A percentile compares a stretch with the other conserved stretches of the same genome.
Conservation (phyloP, 2,329 filamentous ascomycete genomes). For the Aspergillus melleus region DNA sequence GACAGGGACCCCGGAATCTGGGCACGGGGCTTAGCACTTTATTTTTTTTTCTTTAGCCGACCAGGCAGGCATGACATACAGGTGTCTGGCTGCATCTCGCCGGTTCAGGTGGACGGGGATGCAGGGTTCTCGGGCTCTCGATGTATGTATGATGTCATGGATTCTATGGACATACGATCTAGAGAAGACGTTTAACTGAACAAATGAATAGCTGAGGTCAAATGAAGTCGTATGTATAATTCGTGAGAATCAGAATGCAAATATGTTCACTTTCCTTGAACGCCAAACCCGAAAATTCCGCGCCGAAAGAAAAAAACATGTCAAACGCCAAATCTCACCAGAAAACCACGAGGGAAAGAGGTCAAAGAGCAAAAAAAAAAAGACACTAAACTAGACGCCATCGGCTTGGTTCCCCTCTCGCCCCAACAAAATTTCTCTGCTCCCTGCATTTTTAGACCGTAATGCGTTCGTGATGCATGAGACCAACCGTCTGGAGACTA, state of each 20-base stretch:
- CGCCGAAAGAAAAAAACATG: not conserved
- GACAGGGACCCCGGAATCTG: not conserved
- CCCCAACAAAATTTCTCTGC: no score
- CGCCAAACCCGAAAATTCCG: not conserved
- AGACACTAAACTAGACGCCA: not conserved
- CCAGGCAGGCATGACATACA: not conserved
- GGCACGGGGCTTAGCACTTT: not conserved
- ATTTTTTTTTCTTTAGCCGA: not conserved
- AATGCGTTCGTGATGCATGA: constrained; percentile 24
- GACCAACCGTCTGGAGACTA: constrained; percentile 22
- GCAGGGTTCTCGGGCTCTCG: not conserved
- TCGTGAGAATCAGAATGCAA: not conserved
- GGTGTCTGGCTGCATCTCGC: not conserved
- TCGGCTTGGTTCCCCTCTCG: not conserved
- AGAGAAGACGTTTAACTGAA: not conserved
- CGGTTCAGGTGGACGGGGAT: not conserved
- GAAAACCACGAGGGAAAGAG: not conserved
- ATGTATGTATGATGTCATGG: not conserved
- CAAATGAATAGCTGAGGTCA: not conserved
- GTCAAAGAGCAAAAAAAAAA: not conserved
- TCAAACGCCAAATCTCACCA: not conserved
- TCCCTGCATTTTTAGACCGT: constrained; percentile 14
- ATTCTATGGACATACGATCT: not conserved
- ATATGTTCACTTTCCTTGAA: not conserved
- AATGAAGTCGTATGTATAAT: not conserved